A percentile compares a stretch with the other conserved stretches of the same genome.
Evolutionary conservation across 306 rosid genomes (phyloP).

Genomic region (Luffa acutangula): DNA sequence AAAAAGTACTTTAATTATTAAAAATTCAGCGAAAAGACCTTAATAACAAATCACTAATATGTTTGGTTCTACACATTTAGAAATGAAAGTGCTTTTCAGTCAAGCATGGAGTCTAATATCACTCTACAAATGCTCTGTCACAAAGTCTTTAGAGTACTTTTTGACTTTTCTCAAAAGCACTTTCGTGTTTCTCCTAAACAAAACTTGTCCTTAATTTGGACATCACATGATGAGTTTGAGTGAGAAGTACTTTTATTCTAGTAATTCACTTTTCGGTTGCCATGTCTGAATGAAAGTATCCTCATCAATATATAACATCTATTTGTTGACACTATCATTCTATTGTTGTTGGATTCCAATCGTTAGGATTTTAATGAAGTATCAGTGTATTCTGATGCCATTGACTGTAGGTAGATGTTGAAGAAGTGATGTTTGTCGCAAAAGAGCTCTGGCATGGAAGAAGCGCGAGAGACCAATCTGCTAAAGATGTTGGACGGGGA

Average conservation of each 20-base stretch:
- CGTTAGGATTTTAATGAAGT: background rate
- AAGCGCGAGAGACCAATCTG: slow-evolving; percentile 65
- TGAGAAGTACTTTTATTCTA: background rate
- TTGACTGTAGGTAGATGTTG: slow-evolving; percentile 67
- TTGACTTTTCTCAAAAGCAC: too few relatives aligned
- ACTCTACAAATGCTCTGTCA: too few relatives aligned
- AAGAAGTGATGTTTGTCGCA: slow-evolving; percentile 80
- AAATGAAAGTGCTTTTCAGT: too few relatives aligned
- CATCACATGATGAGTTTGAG: background rate
- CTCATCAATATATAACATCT: background rate
- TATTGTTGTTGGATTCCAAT: background rate
- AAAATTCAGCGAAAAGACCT: too few relatives aligned
- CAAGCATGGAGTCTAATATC: too few relatives aligned
- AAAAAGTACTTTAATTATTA: too few relatives aligned
- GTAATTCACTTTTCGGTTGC: background rate
- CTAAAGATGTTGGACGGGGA: slow-evolving; percentile 79
- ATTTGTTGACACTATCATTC: background rate
- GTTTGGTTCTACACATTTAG: too few relatives aligned
- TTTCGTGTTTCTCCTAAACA: too few relatives aligned
- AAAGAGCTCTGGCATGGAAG: slow-evolving; percentile 97
- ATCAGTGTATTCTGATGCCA: background rate
- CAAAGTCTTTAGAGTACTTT: too few relatives aligned
- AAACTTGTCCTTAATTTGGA: too few relatives aligned
- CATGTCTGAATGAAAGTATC: background rate
- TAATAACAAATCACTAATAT: too few relatives aligned